phyloP scores from a whole-genome alignment of 345 rosid genomes.

The Eucalyptus regnans region DNA sequence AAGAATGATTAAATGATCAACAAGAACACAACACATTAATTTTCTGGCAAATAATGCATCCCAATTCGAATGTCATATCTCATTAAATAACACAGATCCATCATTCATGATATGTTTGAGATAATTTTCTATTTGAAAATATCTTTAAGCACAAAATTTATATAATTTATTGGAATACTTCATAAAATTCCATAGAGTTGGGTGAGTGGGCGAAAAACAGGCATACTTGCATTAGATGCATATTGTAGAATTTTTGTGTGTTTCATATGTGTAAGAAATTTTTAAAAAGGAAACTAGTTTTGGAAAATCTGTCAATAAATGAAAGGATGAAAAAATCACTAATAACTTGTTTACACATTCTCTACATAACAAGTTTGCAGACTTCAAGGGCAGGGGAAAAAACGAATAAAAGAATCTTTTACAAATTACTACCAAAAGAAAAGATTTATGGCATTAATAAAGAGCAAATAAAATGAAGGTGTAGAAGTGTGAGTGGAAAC shows the following conservation, averaged over 20 bases:
- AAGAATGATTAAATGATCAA: background rate
- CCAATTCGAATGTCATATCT: background rate
- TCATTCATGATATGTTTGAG: background rate
- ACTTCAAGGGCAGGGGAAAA: background rate
- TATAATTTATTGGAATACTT: background rate
- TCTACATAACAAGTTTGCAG: background rate
- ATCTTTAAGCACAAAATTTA: background rate
- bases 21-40: background rate
- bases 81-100: background rate
- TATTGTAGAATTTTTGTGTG: background rate
- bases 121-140: background rate
- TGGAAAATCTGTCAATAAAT: background rate
- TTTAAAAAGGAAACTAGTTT: background rate
- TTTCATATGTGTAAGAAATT: background rate
- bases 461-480: background rate
- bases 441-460: background rate
- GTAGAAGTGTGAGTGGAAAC: background rate
- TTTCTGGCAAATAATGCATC: background rate
- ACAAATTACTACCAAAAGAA: background rate
- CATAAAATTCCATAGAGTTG: background rate
- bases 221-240: background rate
- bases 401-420: no score
- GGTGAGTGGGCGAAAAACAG: background rate
- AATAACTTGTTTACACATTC: background rate
- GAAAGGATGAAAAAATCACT: background rate